Conservation (phyloP, 805 yeast species). For the Myxozyma monticola region DNA sequence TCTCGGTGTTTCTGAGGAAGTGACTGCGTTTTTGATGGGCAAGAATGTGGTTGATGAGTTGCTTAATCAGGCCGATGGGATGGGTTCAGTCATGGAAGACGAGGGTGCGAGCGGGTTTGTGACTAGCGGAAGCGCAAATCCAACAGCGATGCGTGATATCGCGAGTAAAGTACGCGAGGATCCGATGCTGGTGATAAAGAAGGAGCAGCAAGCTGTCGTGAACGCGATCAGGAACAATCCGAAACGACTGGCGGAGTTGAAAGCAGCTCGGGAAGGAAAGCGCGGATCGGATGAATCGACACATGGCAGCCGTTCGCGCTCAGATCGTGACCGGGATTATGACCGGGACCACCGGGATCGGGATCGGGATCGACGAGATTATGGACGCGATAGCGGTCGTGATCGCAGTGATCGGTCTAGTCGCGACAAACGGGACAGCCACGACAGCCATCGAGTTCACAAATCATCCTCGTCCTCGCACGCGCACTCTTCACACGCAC, state of each 20-base stretch:
- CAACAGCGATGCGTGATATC: constrained; percentile 32
- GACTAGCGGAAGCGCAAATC: constrained; percentile 4
- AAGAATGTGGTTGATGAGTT: constrained; percentile 49
- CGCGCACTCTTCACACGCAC: not conserved
- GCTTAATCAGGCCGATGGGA: constrained; percentile 34
- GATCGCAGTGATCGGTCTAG: no score
- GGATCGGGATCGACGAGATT: not conserved
- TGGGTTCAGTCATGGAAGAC: constrained; percentile 17
- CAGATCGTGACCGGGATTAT: no score
- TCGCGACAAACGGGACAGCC: no score
- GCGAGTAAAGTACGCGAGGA: constrained; percentile 44
- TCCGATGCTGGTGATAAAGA: constrained; percentile 51
- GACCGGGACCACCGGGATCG: no score
- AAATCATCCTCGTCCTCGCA: constrained; percentile 1
- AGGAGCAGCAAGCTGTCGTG: constrained; percentile 35
- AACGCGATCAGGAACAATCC: constrained; percentile 27
- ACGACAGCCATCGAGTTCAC: not conserved
- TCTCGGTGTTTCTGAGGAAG: constrained; percentile 37
- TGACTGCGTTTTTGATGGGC: constrained; percentile 59
- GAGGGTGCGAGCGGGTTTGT: constrained; percentile 18
- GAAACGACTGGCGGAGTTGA: constrained; percentile 17
- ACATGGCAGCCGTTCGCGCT: no score
- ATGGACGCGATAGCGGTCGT: no score
- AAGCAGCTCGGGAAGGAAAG: constrained; percentile 11
- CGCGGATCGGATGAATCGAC: no score